These are phyloP conservation scores for Epichloe sylvatica DNA, from an alignment of 2,329 filamentous ascomycete species.

Conservation along the genomic window DNA sequence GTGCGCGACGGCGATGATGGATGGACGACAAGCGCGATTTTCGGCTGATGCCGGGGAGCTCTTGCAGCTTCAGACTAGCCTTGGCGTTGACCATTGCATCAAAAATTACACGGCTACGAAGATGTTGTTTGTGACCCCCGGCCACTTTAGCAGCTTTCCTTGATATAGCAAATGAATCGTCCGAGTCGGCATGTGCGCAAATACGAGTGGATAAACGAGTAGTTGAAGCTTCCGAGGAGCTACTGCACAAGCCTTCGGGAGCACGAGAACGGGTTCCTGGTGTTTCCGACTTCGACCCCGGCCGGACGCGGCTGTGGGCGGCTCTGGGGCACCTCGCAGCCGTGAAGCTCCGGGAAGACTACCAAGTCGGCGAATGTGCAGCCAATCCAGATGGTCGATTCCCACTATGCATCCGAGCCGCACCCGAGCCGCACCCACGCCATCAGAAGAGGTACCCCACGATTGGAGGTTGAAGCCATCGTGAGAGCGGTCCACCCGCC, in stretches of 20 bases:
- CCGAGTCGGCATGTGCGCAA: neutral
- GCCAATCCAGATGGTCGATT: neutral
- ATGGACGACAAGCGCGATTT: conserved; percentile 39
- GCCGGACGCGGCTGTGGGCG: conserved; percentile 5
- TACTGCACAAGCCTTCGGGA: neutral
- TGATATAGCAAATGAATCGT: neutral
- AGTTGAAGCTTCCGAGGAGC: neutral
- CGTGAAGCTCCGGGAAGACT: conserved; percentile 7
- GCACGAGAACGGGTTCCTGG: conserved; percentile 1
- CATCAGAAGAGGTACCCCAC: neutral
- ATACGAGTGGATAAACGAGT: neutral
- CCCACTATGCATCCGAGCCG: neutral
- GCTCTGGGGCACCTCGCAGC: conserved; percentile 5
- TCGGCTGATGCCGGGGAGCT: conserved; percentile 26
- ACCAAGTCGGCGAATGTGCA: neutral
- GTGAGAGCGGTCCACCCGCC: neutral
- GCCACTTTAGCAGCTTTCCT: neutral
- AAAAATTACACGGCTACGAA: neutral
- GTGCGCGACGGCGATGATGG: conserved; percentile 35
- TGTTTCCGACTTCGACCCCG: conserved; percentile 3
- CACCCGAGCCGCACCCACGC: neutral
- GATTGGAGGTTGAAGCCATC: neutral
- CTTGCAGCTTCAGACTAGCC: no score
- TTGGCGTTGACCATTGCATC: neutral
- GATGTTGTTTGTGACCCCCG: neutral